Conservation (phyloP, 805 yeast species). For the Teunomyces funiuensis region DNA sequence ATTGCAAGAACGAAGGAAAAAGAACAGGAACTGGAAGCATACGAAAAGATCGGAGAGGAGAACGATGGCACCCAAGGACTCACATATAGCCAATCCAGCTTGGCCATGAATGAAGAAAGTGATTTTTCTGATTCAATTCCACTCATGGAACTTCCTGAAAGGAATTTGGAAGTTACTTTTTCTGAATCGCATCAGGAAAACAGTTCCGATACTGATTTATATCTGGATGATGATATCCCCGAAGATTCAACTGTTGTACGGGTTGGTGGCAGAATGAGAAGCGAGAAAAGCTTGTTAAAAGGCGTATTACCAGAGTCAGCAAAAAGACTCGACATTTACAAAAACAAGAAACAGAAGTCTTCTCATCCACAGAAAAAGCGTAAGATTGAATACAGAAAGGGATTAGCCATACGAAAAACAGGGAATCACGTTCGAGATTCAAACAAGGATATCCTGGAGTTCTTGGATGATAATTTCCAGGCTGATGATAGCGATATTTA, state of each 20-base stretch:
- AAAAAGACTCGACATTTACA: conserved; percentile 28
- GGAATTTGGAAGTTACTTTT: not conserved
- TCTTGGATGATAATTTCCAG: conserved; percentile 21
- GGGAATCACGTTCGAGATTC: conserved; percentile 14
- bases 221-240: conserved; percentile 8
- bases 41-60: not conserved
- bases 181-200: not conserved
- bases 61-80: not conserved
- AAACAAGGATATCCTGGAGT: conserved; percentile 11
- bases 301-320: conserved; percentile 45
- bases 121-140: conserved; percentile 1
- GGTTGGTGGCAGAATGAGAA: conserved; percentile 19
- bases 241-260: conserved; percentile 16
- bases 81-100: not conserved
- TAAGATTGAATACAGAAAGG: conserved; percentile 27
- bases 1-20: conserved; percentile 11
- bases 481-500: conserved; percentile 9
- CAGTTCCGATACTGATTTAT: not conserved
- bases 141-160: not conserved
- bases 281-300: conserved; percentile 29
- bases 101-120: not conserved
- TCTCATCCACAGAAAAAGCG: not conserved
- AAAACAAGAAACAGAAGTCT: conserved; percentile 10
- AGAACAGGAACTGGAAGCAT: conserved; percentile 8
- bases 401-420: conserved; percentile 34